Conservation (phyloP, 2,329 filamentous ascomycete genomes). For the Venturia aucupariae region DNA sequence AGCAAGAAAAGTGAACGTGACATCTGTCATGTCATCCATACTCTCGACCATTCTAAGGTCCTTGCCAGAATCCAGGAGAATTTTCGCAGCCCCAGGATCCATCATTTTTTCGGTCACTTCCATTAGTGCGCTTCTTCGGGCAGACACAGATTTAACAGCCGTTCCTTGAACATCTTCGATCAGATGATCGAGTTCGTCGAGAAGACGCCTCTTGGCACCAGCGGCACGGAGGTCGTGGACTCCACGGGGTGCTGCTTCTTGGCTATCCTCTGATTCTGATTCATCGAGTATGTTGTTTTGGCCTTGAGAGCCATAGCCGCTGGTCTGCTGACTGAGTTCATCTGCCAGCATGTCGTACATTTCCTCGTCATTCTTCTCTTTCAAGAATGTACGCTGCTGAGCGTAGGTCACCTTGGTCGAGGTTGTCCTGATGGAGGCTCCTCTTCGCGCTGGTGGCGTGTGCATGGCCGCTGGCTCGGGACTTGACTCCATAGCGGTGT, state of each 20-base stretch:
- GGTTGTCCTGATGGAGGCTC: constrained; percentile 17
- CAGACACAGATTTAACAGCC: constrained; percentile 31
- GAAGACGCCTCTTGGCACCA: constrained; percentile 48
- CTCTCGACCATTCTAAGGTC: constrained; percentile 59
- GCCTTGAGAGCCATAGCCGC: not conserved
- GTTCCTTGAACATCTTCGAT: constrained; percentile 50
- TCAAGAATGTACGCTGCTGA: constrained; percentile 49
- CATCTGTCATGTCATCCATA: constrained; percentile 38
- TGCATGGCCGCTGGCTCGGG: not conserved
- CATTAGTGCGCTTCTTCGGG: constrained; percentile 44
- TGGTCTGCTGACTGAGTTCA: constrained; percentile 7
- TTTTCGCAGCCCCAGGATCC: constrained; percentile 53
- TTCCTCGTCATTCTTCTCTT: constrained; percentile 33
- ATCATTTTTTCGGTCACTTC: constrained; percentile 46
- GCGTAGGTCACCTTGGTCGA: constrained; percentile 49
- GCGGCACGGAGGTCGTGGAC: constrained; percentile 54
- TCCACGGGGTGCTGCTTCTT: constrained; percentile 40
- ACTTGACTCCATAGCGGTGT: not conserved
- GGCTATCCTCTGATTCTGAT: constrained; percentile 37
- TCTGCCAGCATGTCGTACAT: constrained; percentile 14
- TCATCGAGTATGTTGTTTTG: constrained; percentile 20
- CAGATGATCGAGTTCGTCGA: constrained; percentile 45
- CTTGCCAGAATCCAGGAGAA: constrained; percentile 66
- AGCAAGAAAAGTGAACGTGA: constrained; percentile 50
- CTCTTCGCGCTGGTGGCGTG: constrained; percentile 20